Percentiles rank a stretch among this genome's conserved stretches.
Evolutionary conservation across 2,329 filamentous ascomycete species (phyloP).

Genomic region (Colletotrichum destructivum): DNA sequence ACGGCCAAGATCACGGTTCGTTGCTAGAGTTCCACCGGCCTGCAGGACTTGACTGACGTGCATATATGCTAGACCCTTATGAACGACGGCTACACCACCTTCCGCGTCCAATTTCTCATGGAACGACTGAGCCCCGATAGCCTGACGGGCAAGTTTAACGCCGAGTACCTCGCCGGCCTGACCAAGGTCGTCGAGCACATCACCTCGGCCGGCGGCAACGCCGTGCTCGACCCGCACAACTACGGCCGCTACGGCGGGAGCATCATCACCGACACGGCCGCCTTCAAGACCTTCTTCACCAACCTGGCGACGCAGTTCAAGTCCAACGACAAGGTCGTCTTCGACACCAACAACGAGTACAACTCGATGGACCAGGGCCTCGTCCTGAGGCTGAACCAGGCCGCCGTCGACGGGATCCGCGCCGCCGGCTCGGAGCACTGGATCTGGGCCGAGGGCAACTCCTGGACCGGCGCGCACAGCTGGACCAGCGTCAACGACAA

Average conservation of each 20-base stretch:
- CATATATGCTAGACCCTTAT: conserved; percentile 58
- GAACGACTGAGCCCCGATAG: conserved; percentile 64
- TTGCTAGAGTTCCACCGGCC: background rate
- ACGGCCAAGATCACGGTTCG: conserved; percentile 59
- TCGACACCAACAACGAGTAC: conserved; percentile 74
- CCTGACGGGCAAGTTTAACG: conserved; percentile 58
- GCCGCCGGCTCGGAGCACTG: conserved; percentile 64
- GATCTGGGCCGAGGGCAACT: conserved; percentile 66
- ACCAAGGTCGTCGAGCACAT: conserved; percentile 48
- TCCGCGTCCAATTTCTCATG: conserved; percentile 71
- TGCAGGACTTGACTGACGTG: conserved; percentile 15
- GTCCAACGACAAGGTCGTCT: conserved; percentile 66
- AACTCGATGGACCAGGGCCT: conserved; percentile 70
- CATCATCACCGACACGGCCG: conserved; percentile 63
- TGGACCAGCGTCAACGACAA: conserved; percentile 51
- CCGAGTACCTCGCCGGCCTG: conserved; percentile 58
- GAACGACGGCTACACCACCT: conserved; percentile 68
- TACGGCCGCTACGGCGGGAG: conserved; percentile 63
- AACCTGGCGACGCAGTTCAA: conserved; percentile 65
- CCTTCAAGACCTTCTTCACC: conserved; percentile 67
- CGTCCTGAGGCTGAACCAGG: conserved; percentile 70
- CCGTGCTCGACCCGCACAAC: conserved; percentile 69
- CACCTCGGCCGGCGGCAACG: conserved; percentile 55
- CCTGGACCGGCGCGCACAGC: conserved; percentile 60
- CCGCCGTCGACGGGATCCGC: conserved; percentile 70